Base-by-base conservation (phyloP, 495 filamentous ascomycete genomes). In the Melanomma pulvis-pyrius region DNA sequence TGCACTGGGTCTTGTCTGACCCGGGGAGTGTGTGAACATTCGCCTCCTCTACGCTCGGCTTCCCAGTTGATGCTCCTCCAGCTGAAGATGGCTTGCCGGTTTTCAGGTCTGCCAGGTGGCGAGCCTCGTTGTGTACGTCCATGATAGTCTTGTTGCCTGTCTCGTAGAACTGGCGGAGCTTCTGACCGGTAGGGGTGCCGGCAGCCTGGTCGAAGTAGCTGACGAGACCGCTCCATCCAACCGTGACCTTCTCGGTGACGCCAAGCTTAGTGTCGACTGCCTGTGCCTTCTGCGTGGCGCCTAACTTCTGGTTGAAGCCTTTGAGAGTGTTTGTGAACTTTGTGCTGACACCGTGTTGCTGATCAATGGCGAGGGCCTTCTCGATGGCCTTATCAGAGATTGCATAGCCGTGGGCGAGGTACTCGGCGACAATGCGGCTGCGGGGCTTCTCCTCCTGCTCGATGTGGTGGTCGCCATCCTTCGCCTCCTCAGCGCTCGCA, bases 381-480 rank as follows among this genome's bases (percentile, higher is more conserved):
- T 96, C 86, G 52, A 97, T 83, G 3, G 90, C 90, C n/a, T 80
- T 81, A 75, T 98, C 94, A 57, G 90, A 90, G 69, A 98, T 79
- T 21, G 84, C 82, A 77, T 98, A 98, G 68, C 94, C 94, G 71
- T 97, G 90, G 4, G 93, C 93, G 28, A 98, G 87, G 75, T 97
- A 96, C 80, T 98, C 94, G 65, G 94, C 94, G 26, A 97, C 68
- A 72, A 98, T 96, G 71, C 96, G 92, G 21, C 88, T 84, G 73
- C 91, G 88, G 0, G 94, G 94, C 82, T 98, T 98, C 78, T 97
- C 92, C 74, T 98, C 94, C 73, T 98, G 94, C 2, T 87, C 84
- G 72, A 97, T 82, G 61, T 92, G 84, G 67, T 89, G 82, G 52
- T 80, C 71, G 63, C 79, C 76, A 5, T 79, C 73, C 29, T 85